Evolutionary conservation across 1,284 basidiomycete species (phyloP).

Genomic region (Rhizoctonia solani): DNA sequence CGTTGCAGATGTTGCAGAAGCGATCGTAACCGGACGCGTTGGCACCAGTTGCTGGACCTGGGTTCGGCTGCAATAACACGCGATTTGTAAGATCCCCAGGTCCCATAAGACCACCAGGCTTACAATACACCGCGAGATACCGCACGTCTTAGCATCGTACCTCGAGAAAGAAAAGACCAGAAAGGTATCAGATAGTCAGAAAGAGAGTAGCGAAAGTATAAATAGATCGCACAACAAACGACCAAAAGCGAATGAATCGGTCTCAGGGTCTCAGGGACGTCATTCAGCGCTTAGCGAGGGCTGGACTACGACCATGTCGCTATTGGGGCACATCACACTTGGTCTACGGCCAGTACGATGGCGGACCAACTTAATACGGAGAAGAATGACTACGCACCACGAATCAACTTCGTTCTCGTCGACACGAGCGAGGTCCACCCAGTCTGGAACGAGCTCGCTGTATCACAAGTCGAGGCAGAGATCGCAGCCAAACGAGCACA

Average conservation of each 20-base stretch:
- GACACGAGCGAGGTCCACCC: constrained; percentile 39
- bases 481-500: constrained; percentile 23
- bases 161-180: neutral
- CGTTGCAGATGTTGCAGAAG: constrained; percentile 28
- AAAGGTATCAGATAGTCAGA: neutral
- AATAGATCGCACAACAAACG: no score
- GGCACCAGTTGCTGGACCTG: constrained; percentile 6
- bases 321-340: constrained; percentile 1
- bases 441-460: constrained; percentile 52
- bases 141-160: constrained; percentile 16
- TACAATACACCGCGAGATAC: neutral
- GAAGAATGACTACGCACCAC: no score
- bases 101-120: constrained; percentile 4
- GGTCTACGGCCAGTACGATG: neutral
- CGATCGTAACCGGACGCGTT: constrained; percentile 22
- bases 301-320: constrained; percentile 1
- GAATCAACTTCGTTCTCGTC: no score
- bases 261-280: constrained; percentile 13
- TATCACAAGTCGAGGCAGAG: constrained; percentile 63
- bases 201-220: no score
- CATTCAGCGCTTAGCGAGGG: neutral
- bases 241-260: neutral
- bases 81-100: constrained; percentile 1
- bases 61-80: neutral
- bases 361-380: no score